Percentiles rank a stretch among this genome's conserved stretches.
These are phyloP conservation scores for Tolypocladium tropicale DNA, from an alignment of 2,329 filamentous ascomycete species.

Conservation along the genomic window DNA sequence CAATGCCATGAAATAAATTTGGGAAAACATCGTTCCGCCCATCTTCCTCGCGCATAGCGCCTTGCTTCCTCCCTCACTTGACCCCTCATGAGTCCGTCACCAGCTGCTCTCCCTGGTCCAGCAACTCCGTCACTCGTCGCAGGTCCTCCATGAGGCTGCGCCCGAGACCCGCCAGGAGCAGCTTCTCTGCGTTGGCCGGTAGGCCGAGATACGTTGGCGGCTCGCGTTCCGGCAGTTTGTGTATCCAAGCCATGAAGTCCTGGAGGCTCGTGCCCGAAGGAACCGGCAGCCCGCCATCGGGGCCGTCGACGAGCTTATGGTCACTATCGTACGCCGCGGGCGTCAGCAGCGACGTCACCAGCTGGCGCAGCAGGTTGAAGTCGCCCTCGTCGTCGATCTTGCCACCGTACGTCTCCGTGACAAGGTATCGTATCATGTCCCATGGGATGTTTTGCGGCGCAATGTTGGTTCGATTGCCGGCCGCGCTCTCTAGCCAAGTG, in stretches of 20 bases:
- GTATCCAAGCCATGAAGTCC: slow-evolving; percentile 87
- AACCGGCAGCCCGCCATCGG: slow-evolving; percentile 55
- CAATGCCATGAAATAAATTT: not conserved
- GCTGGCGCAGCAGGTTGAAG: slow-evolving; percentile 59
- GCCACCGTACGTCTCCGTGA: slow-evolving; percentile 92
- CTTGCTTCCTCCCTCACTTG: not conserved
- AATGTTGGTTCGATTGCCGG: slow-evolving; percentile 81
- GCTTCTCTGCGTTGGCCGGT: slow-evolving; percentile 91
- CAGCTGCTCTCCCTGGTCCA: slow-evolving; percentile 91
- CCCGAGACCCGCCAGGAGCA: slow-evolving; percentile 82
- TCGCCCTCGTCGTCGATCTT: slow-evolving; percentile 92
- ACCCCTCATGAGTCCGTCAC: slow-evolving; percentile 48
- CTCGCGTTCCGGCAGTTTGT: slow-evolving; percentile 84
- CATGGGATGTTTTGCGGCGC: slow-evolving; percentile 90
- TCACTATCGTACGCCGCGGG: slow-evolving; percentile 86
- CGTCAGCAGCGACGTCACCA: slow-evolving; percentile 73
- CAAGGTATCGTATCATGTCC: slow-evolving; percentile 85
- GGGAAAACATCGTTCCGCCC: not conserved
- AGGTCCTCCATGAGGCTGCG: slow-evolving; percentile 75
- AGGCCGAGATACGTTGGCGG: slow-evolving; percentile 91
- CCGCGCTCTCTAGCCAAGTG: slow-evolving; percentile 78
- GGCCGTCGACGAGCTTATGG: slow-evolving; percentile 72
- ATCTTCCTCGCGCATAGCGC: not conserved
- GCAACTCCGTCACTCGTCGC: slow-evolving; percentile 71
- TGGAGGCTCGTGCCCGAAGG: slow-evolving; percentile 72